Conservation (phyloP, 1,284 basidiomycete genomes). For the Sporisorium reilianum region DNA sequence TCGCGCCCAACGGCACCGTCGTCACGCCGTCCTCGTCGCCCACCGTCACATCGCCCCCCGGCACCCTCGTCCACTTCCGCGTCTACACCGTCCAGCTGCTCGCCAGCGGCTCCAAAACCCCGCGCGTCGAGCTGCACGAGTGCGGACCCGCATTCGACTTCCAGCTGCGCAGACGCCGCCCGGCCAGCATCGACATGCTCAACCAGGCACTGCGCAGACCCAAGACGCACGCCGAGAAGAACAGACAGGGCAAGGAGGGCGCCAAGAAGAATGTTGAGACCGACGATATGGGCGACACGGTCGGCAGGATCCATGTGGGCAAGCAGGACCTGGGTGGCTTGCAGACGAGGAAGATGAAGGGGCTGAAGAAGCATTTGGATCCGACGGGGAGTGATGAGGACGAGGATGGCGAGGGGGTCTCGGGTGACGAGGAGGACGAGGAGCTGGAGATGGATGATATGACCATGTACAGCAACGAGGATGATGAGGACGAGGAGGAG, state of each 20-base stretch:
- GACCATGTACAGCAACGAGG: constrained; percentile 15
- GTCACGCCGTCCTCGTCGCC: constrained; percentile 65
- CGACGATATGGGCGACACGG: constrained; percentile 96
- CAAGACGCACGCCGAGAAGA: constrained; percentile 80
- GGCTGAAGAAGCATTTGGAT: constrained; percentile 74
- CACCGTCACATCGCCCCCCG: constrained; percentile 71
- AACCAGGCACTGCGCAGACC: constrained; percentile 84
- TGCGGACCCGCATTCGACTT: constrained; percentile 95
- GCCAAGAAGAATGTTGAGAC: constrained; percentile 89
- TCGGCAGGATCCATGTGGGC: constrained; percentile 88
- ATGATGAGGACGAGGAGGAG: constrained; percentile 46
- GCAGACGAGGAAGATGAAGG: constrained; percentile 93
- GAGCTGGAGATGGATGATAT: constrained; percentile 10
- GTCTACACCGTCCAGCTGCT: constrained; percentile 84
- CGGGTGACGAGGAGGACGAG: constrained; percentile 30
- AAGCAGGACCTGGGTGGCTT: constrained; percentile 88
- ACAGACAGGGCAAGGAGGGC: constrained; percentile 78
- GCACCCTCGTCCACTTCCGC: constrained; percentile 86
- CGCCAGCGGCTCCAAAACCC: constrained; percentile 72
- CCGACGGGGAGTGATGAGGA: constrained; percentile 49
- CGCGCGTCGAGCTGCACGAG: constrained; percentile 79
- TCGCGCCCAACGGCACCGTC: constrained; percentile 69
- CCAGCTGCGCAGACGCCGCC: constrained; percentile 79
- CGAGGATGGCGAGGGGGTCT: constrained; percentile 15
- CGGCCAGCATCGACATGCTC: constrained; percentile 82